These are phyloP conservation scores for Favolaschia claudopus DNA, from an alignment of 768 basidiomycete species.

Conservation along the genomic window DNA sequence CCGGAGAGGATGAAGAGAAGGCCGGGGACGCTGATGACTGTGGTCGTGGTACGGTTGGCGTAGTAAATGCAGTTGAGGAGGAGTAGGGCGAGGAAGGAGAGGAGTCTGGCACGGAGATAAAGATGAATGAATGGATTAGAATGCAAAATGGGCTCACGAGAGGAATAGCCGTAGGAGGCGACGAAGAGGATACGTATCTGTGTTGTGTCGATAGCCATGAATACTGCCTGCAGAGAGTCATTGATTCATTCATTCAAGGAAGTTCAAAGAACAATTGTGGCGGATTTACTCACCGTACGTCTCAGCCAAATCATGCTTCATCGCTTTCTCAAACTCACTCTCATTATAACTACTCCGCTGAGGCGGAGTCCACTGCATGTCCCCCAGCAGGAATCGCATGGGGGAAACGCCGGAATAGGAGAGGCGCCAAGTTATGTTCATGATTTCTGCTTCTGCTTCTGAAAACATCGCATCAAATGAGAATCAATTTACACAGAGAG, in stretches of 20 bases:
- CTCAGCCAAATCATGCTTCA: not conserved
- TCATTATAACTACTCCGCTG: not conserved
- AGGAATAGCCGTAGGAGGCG: not conserved
- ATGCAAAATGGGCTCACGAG: too few species aligned
- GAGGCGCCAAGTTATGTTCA: slow-evolving; percentile 9
- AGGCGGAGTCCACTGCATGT: not conserved
- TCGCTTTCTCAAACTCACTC: not conserved
- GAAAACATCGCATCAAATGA: not conserved
- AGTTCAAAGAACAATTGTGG: not conserved
- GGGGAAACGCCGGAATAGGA: not conserved
- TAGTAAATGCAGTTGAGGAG: not conserved
- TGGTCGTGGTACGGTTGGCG: not conserved
- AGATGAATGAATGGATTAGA: too few species aligned
- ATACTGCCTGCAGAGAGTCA: not conserved
- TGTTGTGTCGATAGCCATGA: not conserved
- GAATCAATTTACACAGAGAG: too few species aligned
- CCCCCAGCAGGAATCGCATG: not conserved
- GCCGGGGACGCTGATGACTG: not conserved
- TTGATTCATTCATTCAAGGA: too few species aligned
- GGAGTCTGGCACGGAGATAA: not conserved
- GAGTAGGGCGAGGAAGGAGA: not conserved
- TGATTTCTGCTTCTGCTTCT: not conserved
- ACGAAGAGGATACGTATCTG: not conserved
- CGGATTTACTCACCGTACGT: too few species aligned
- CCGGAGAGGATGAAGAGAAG: not conserved